Percentiles rank a stretch among this genome's conserved stretches.
Conservation (phyloP, 495 filamentous ascomycete species). For the Neurospora tetraspora region DNA sequence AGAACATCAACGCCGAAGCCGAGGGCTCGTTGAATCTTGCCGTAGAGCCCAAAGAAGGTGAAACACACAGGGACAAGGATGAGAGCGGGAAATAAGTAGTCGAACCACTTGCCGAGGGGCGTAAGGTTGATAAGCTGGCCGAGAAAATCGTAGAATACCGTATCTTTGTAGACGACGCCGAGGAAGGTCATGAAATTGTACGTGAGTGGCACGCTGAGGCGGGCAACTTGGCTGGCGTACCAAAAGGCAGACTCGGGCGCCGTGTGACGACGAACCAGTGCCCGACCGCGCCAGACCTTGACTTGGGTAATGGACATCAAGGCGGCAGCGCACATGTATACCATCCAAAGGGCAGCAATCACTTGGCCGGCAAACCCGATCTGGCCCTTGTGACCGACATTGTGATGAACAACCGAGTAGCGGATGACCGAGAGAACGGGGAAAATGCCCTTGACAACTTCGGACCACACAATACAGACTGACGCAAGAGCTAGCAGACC, state of each 20-base stretch:
- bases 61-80: constrained; percentile 76
- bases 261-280: constrained; percentile 81
- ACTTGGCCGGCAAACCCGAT: constrained; percentile 78
- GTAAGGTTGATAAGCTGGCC: constrained; percentile 79
- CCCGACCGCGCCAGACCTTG: constrained; percentile 90
- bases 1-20: constrained; percentile 71
- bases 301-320: constrained; percentile 78
- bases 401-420: constrained; percentile 75
- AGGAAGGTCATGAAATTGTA: constrained; percentile 95
- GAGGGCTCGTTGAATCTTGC: constrained; percentile 61
- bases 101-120: constrained; percentile 72
- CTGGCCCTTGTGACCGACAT: constrained; percentile 49
- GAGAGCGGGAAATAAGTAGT: constrained; percentile 77
- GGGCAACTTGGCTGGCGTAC: constrained; percentile 85
- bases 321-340: constrained; percentile 82
- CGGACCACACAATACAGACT: constrained; percentile 79
- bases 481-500: constrained; percentile 63
- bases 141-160: constrained; percentile 79
- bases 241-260: constrained; percentile 87
- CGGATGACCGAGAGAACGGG: constrained; percentile 73
- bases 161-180: constrained; percentile 55
- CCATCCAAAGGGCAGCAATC: constrained; percentile 76
- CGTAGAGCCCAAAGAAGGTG: constrained; percentile 79
- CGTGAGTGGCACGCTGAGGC: constrained; percentile 79
- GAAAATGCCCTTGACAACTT: constrained; percentile 68